Base-by-base conservation (phyloP, 345 rosid genomes). In the Lumnitzera racemosa region DNA sequence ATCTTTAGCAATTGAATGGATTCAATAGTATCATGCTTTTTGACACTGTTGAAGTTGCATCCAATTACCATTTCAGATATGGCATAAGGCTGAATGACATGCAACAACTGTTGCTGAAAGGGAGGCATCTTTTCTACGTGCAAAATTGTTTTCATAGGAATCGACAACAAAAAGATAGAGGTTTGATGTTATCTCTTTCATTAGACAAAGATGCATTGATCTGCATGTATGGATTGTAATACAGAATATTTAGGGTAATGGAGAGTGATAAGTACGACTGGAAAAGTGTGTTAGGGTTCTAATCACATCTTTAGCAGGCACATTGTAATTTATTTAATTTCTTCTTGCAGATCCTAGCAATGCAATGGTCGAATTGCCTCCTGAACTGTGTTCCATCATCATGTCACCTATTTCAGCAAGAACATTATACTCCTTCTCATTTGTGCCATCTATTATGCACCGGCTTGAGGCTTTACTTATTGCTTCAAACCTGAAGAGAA, bases 381-480 rank as follows among this genome's bases (percentile, higher is more conserved):
- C 99, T 55, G 99, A 94, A 64, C 80, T 94, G 1, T 94, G 97
- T 76, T 25, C 46, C 11, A 55, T 90, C 47, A 25, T 90, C 24
- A 65, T 86, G 69, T 73, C 95, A 41, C 88, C 96, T 2, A 66
- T 94, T 67, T 80, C 97, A 31, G 67, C 76, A 24, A 83, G 71
- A 53, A 86, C 92, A 8, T 53, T 88, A 29, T 90, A 94, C 73
- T 68, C 96, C 6, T 94, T 72, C 61, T 64, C 88, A 12, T 90
- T 88, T 62, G 53, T 83, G 56, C 99, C 99, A 29, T 86, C 90
- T 36, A 72, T 88, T 24, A 79, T 94, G 90, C 85, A 86, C 60
- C 90, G 81, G 8, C 63, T 94, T 53, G 90, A 86, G 76, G 78
- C 91, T 56, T 74, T 90, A 80, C 90, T 94, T 51, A 62, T 83